Evolutionary conservation across 345 rosid genomes (phyloP), one percentile per base, ranked within the genome.

Genomic region (Xanthoceras sorbifolium): DNA sequence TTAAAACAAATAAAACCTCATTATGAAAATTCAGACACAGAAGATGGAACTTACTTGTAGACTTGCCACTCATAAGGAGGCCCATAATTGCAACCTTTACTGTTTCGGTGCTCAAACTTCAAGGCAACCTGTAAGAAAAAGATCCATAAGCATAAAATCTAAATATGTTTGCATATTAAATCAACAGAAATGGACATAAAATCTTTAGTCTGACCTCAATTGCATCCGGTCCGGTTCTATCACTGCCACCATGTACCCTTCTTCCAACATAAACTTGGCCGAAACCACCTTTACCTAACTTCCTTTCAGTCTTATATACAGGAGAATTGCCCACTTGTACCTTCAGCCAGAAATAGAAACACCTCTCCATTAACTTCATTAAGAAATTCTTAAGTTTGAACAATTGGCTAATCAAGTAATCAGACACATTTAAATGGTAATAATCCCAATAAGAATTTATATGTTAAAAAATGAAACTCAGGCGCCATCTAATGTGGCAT

Each of bases 11-110:
- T 20, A 44, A 61, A 64, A 32, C 28, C 29, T 50, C 57, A 22
- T 40, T 14, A 55, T 15, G 71, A 26, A 61, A n/a, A 72, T 59
- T 17, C 25, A 67, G 65, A 71, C 18, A 69, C 46, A 64, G 26
- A 71, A 63, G 57, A 26, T 2, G 44, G 69, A 34, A 77, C 90
- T 78, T 79, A 93, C 99, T 86, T 87, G 91, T 96, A 96, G 71
- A 96, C 97, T 83, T 92, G 97, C 99, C 99, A 96, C 88, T 96
- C 98, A 44, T 90, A 85, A 62, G 99, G 99, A 20, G 98, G 99
- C 74, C 99, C 98, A 84, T 89, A 89, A 76, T 87, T 96, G 85
- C 99, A 93, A 63, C 99, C 99, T 85, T 96, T 96, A 77, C 98
- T 93, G 74, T 90, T 92, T 67, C 90, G 86, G 74, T 96, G 99